Evolutionary conservation across 163 green algal genomes (phyloP), one percentile per base, ranked within the genome.

Genomic region (Volvox carteri): DNA sequence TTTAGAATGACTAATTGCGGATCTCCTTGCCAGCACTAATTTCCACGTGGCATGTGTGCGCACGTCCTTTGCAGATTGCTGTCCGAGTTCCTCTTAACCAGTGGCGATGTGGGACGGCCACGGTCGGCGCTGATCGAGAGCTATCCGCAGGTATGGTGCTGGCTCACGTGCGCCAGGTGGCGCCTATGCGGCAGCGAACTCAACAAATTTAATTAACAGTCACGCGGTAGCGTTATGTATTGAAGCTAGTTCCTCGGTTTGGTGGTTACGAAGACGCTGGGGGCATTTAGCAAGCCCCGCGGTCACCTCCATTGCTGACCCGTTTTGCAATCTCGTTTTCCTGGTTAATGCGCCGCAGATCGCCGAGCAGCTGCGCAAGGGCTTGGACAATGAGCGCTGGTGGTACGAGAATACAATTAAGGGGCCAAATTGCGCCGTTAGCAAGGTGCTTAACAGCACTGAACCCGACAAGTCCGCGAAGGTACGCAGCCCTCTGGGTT

Each of bases 381-480:
- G 81, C 18, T 68, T 87, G 33, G 46, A 80, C 46, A 60, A 72
- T 46, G 81, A 87, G 67, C 81, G 81, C 9, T 87, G 81, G 81
- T 87, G 81, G 81, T 87, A 80, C 67, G 81, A 87, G 81, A 73
- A 87, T 21, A 9, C n/a, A 8, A n/a, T 23, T 35, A 56, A 58
- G 46, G 67, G 80, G 6, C 62, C 81, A 33, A 87, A 87, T 48
- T 80, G 67, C 81, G 81, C 81, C 48, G 44, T 80, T 11, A 73
- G 30, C 67, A 80, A 56, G 46, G 12, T 33, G 33, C 35, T 80
- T 46, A 73, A 21, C 48, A 50, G 46, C 35, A 80, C 19, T 0
- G 81, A 87, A 35, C 68, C 81, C 2, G 50, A 87, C 25, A 75
- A 60, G 21, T 14, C n/a, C 1, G 41, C 62, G 33, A 68, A 87